phyloP scores from a whole-genome alignment of 1,139 yeast species.

The Suhomyces coccinellae region DNA sequence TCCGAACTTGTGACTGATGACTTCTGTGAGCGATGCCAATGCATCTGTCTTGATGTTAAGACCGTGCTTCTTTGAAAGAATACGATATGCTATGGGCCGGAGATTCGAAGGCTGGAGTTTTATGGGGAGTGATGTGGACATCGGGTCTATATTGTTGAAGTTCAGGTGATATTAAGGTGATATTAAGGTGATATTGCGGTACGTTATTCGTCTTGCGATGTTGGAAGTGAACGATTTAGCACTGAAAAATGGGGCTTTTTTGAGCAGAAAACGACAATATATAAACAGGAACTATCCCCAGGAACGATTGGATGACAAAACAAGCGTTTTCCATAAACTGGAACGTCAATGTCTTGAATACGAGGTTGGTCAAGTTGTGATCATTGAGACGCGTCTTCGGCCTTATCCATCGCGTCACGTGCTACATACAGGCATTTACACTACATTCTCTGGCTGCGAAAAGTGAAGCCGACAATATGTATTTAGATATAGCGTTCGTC shows the following conservation, averaged over 20 bases:
- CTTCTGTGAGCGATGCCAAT: slow-evolving; percentile 65
- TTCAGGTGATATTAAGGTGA: too few species aligned
- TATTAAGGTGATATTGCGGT: too few species aligned
- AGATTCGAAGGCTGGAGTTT: slow-evolving; percentile 76
- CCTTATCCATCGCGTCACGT: neutral
- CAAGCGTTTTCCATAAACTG: neutral
- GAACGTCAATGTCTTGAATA: too few species aligned
- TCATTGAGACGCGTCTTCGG: neutral
- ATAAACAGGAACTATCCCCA: neutral
- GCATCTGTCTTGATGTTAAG: slow-evolving; percentile 88
- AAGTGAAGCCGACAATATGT: neutral
- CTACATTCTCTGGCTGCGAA: neutral
- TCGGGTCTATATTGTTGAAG: neutral
- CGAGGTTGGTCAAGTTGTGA: too few species aligned
- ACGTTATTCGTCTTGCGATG: too few species aligned
- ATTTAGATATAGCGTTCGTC: slow-evolving; percentile 14
- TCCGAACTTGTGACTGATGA: slow-evolving; percentile 76
- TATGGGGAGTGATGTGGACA: slow-evolving; percentile 47
- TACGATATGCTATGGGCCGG: slow-evolving; percentile 87
- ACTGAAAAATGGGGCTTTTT: neutral
- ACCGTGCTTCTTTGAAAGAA: slow-evolving; percentile 89
- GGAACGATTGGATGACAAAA: neutral
- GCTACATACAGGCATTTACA: neutral
- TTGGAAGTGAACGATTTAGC: neutral
- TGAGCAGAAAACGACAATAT: neutral